A percentile compares a stretch with the other conserved stretches of the same genome.
phyloP scores from a whole-genome alignment of 805 yeast species.

The Cyberlindnera mrakii region DNA sequence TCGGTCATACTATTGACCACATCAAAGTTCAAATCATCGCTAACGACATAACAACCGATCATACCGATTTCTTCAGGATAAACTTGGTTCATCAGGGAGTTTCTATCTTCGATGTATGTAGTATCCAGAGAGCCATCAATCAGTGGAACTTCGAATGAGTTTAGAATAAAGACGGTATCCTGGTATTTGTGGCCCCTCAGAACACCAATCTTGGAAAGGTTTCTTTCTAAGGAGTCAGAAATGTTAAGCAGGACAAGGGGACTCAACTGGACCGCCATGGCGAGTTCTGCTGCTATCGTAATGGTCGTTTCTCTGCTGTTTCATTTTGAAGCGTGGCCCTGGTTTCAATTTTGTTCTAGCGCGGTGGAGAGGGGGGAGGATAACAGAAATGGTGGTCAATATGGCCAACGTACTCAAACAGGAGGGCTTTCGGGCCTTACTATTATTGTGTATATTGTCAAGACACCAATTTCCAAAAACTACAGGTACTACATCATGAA shows the following conservation, averaged over 20 bases:
- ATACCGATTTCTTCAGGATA: constrained; percentile 12
- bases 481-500: too few species aligned
- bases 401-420: too few species aligned
- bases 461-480: too few species aligned
- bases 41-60: constrained; percentile 8
- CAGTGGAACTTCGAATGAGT: constrained; percentile 11
- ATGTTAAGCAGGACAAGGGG: constrained; percentile 15
- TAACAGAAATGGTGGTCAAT: too few species aligned
- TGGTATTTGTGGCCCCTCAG: constrained; percentile 6
- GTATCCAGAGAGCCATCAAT: constrained; percentile 1
- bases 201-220: constrained; percentile 6
- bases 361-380: too few species aligned
- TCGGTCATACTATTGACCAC: not conserved
- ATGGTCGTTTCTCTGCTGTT: too few species aligned
- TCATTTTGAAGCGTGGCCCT: too few species aligned
- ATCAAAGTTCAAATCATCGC: constrained; percentile 1
- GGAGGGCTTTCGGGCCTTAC: too few species aligned
- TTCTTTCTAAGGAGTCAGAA: constrained; percentile 10
- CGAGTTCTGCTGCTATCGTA: too few species aligned
- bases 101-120: constrained; percentile 2
- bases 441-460: too few species aligned
- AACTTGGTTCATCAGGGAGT: constrained; percentile 10
- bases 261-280: constrained; percentile 1
- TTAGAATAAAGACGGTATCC: not conserved
- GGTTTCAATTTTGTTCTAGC: too few species aligned